Percentiles rank a stretch among this genome's conserved stretches.
Conservation (phyloP, 768 basidiomycete species). For the Clavulina sp. region DNA sequence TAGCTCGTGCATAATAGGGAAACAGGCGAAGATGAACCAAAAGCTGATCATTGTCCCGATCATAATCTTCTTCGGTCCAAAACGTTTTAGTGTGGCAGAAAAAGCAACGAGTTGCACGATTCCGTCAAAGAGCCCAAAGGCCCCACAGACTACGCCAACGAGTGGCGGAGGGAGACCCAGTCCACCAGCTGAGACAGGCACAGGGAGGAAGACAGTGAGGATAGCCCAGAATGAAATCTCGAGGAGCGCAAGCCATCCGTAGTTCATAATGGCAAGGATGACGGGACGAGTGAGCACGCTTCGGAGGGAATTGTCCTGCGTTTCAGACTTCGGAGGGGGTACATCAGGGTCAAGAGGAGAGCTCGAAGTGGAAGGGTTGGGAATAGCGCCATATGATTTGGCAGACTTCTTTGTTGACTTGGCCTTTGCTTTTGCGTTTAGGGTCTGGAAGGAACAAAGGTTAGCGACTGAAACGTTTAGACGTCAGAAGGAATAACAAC, state of each 20-base stretch:
- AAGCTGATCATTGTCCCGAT: neutral
- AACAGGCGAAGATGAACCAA: conserved; percentile 1
- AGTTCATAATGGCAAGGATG: conserved; percentile 45
- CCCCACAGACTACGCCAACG: conserved; percentile 5
- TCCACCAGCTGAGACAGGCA: conserved; percentile 6
- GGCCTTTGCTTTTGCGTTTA: neutral
- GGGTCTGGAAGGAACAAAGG: neutral
- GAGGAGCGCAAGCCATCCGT: conserved; percentile 42
- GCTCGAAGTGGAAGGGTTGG: conserved; percentile 1
- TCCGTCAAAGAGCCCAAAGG: neutral
- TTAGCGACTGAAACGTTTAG: too few relatives aligned
- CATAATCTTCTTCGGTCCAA: neutral
- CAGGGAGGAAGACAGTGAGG: conserved; percentile 26
- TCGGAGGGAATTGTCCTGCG: conserved; percentile 1
- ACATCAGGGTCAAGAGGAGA: too few relatives aligned
- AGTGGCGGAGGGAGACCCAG: conserved; percentile 4
- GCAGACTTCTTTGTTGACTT: neutral
- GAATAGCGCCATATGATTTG: neutral
- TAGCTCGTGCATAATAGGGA: conserved; percentile 7
- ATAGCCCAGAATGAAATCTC: conserved; percentile 52
- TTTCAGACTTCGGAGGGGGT: neutral
- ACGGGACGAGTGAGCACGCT: conserved; percentile 20
- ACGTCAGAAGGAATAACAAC: too few relatives aligned
- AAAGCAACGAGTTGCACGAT: neutral
- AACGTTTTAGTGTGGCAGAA: neutral